Evolutionary conservation across 805 yeast genomes (phyloP), one percentile per base, ranked within the genome.

Genomic region (Priceomyces fermenticarens): DNA sequence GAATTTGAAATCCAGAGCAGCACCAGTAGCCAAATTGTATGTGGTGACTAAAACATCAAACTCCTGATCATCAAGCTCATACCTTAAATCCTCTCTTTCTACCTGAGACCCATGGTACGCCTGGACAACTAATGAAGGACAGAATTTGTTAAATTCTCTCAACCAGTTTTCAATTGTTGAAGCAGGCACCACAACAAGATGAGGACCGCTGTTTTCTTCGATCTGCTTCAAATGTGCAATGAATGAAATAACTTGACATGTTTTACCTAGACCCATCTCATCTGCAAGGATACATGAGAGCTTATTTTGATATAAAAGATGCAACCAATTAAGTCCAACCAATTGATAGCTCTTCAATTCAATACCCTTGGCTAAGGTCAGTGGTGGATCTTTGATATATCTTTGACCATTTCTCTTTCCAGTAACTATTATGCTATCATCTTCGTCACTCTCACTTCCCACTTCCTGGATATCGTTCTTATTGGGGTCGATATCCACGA

Each of bases 211-310:
- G 15, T 47, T 49, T 1, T 60, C 58, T n/a, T 72, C 74, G n/a
- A 61, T 58, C 51, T 86, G 83, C 56, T 88, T 88, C 54, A 93
- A 72, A 55, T 85, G 82, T 1, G 98, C 89, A 57, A 93, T 67
- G 57, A 93, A 93, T 6, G 97, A 77, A 63, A 93, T 91, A 26
- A 93, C 96, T 65, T 93, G 98, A 59, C 96, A 85, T 0, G 99
- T 93, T 59, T 93, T 93, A 44, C 99, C 99, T 36, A 93, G 71
- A 4, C 96, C 99, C 99, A 93, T 93, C 60, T 93, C 99, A 66
- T 93, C 99, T 0, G 99, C 99, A 36, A 93, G 70, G 42, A 93
- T 93, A 65, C 99, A 90, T 5, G 97, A 88, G 42, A 93, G 71
- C 12, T 80, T 75, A 55, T 85, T 80, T 43, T 78, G 80, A 60